Evolutionary conservation across 148 eudicot species (phyloP).

Genomic region (Camellia granthamiana): DNA sequence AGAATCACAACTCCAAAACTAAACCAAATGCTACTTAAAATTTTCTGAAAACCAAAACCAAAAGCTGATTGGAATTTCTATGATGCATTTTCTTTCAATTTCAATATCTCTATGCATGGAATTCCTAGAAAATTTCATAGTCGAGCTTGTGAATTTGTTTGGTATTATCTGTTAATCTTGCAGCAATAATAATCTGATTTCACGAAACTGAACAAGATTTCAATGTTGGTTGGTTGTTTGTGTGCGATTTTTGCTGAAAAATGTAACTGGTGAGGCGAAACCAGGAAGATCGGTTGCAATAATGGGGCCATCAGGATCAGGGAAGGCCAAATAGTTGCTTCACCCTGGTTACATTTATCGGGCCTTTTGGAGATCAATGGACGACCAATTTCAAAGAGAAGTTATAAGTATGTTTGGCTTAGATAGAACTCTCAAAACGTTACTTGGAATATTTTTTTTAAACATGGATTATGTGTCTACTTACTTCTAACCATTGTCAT

Average conservation of each 20-base stretch:
- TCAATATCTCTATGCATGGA: not conserved
- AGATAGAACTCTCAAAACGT: not conserved
- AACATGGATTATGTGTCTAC: not conserved
- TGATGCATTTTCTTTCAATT: not conserved
- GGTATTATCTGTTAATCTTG: not conserved
- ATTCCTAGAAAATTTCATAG: not conserved
- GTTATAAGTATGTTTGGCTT: slow-evolving; percentile 58
- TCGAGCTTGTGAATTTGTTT: not conserved
- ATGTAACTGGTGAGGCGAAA: slow-evolving; percentile 85
- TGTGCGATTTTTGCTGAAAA: slow-evolving; percentile 80
- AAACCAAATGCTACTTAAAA: no score
- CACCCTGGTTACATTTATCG: slow-evolving; percentile 72
- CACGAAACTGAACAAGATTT: not conserved
- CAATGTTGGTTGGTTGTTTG: slow-evolving; percentile 16
- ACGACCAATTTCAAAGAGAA: slow-evolving; percentile 43
- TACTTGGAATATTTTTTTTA: not conserved
- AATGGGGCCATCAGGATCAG: slow-evolving; percentile 99
- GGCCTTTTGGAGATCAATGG: slow-evolving; percentile 97
- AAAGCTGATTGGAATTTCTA: not conserved
- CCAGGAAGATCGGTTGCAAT: slow-evolving; percentile 90
- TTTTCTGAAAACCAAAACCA: no score
- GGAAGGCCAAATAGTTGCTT: slow-evolving; percentile 82
- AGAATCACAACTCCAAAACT: no score
- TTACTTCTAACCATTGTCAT: slow-evolving; percentile 13
- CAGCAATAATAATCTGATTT: not conserved